A percentile compares a stretch with the other conserved stretches of the same genome.
Evolutionary conservation across 257 asterid genomes (phyloP).

Genomic region (Solanum chiquidenum): DNA sequence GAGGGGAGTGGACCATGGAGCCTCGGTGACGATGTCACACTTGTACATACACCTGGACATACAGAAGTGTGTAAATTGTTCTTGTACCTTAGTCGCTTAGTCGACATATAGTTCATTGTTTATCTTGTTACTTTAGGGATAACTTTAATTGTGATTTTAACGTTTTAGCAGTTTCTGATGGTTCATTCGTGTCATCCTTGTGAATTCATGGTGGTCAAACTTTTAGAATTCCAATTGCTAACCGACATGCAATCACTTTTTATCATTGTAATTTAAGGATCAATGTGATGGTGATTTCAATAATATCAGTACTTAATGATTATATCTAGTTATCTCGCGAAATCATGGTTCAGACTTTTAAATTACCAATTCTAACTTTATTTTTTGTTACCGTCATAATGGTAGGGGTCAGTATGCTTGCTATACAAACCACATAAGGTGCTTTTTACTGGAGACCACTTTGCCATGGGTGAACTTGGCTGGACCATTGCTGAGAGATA

Average conservation of each 20-base stretch:
- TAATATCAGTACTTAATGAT: not conserved
- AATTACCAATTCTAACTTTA: not conserved
- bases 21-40: constrained; percentile 41
- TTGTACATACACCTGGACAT: constrained; percentile 67
- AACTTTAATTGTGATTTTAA: constrained; percentile 22
- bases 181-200: not conserved
- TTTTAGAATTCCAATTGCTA: constrained; percentile 6
- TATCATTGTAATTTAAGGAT: not conserved
- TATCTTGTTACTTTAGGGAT: constrained; percentile 29
- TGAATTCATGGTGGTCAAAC: not conserved
- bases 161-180: not conserved
- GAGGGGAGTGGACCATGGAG: constrained; percentile 63
- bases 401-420: constrained; percentile 62
- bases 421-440: constrained; percentile 41
- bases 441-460: constrained; percentile 68
- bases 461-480: constrained; percentile 37
- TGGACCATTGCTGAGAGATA: constrained; percentile 32
- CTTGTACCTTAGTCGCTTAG: not conserved
- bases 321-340: not conserved
- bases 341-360: constrained; percentile 2
- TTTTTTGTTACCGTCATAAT: constrained; percentile 1
- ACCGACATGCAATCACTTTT: not conserved
- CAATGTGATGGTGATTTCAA: not conserved
- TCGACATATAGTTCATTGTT: not conserved
- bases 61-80: constrained; percentile 31